Evolutionary conservation across 2,329 filamentous ascomycete genomes (phyloP).

Genomic region (Fusarium poae): DNA sequence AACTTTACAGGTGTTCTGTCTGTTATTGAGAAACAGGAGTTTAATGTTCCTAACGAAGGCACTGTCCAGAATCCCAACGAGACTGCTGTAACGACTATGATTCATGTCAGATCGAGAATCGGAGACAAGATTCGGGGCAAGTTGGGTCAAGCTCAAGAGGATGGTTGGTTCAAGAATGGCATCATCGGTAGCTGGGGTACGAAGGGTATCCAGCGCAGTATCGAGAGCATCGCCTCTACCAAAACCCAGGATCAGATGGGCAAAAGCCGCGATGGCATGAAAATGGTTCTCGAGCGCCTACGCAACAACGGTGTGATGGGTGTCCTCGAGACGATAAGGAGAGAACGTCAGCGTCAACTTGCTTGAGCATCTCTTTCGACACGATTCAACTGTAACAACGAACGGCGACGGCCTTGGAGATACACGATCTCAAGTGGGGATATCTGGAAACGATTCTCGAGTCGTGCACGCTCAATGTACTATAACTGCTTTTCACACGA

Average conservation of each 20-base stretch:
- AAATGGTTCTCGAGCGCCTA: constrained; percentile 79
- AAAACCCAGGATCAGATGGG: constrained; percentile 82
- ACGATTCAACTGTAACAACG: constrained; percentile 46
- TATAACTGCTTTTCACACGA: constrained; percentile 49
- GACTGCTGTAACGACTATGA: constrained; percentile 79
- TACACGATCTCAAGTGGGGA: constrained; percentile 31
- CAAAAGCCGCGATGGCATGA: constrained; percentile 87
- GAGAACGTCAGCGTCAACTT: constrained; percentile 56
- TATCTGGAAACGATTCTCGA: constrained; percentile 22
- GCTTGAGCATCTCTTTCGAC: constrained; percentile 34
- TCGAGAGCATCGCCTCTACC: constrained; percentile 82
- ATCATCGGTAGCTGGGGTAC: constrained; percentile 72
- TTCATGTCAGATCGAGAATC: constrained; percentile 78
- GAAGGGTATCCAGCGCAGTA: constrained; percentile 80
- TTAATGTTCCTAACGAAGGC: constrained; percentile 60
- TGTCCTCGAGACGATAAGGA: constrained; percentile 68
- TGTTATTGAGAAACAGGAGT: constrained; percentile 81
- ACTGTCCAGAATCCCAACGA: constrained; percentile 50
- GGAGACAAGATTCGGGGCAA: constrained; percentile 75
- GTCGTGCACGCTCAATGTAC: constrained; percentile 51
- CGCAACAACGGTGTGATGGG: constrained; percentile 70
- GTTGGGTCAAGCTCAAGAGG: constrained; percentile 61
- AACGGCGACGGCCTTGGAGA: constrained; percentile 42
- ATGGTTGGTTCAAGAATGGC: constrained; percentile 64
- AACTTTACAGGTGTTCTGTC: constrained; percentile 86